Evolutionary conservation across 2,329 filamentous ascomycete genomes (phyloP).

Genomic region (Fusarium abutilonis): DNA sequence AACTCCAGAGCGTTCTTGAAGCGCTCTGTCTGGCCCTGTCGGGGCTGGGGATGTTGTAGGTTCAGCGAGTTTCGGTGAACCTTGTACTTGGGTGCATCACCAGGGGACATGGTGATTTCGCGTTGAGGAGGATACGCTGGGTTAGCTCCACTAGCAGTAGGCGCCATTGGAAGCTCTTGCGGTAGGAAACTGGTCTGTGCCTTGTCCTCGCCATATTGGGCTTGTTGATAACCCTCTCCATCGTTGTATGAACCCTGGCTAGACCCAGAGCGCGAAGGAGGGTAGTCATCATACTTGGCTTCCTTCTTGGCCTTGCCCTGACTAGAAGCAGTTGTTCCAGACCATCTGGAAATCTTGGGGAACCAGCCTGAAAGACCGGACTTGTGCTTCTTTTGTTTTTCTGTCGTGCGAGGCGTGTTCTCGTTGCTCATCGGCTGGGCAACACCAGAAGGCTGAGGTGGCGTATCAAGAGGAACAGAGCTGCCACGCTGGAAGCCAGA

Average conservation of each 20-base stretch:
- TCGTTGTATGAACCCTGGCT: conserved; percentile 74
- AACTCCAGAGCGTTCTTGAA: conserved; percentile 79
- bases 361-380: conserved; percentile 83
- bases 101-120: conserved; percentile 64
- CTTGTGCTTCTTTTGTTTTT: conserved; percentile 88
- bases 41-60: conserved; percentile 81
- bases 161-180: conserved; percentile 50
- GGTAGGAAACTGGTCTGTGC: conserved; percentile 67
- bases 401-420: conserved; percentile 76
- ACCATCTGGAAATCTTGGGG: conserved; percentile 96
- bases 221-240: conserved; percentile 63
- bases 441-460: conserved; percentile 62
- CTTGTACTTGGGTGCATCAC: conserved; percentile 83
- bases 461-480: conserved; percentile 66
- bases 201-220: conserved; percentile 69
- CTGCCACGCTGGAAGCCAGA: conserved; percentile 57
- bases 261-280: conserved; percentile 79
- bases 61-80: conserved; percentile 84
- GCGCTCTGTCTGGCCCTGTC: conserved; percentile 76
- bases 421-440: conserved; percentile 70
- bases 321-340: conserved; percentile 92
- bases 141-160: conserved; percentile 37
- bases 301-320: conserved; percentile 73
- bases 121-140: conserved; percentile 51
- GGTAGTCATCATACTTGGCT: conserved; percentile 68